phyloP scores from a whole-genome alignment of 2,329 filamentous ascomycete species.

The Lecanicillium sp. region DNA sequence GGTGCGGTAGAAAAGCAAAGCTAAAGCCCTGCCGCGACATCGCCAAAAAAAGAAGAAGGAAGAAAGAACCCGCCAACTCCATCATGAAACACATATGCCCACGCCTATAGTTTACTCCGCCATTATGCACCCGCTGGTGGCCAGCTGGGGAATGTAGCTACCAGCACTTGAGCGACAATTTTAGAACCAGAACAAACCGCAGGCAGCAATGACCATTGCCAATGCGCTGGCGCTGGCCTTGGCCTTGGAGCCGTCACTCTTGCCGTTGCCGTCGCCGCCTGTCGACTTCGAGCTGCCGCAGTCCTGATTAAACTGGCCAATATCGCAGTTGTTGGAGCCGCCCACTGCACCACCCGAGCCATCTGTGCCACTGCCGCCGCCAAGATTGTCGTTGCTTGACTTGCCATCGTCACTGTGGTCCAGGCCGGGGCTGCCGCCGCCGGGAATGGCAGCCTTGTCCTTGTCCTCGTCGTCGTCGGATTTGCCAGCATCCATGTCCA shows the following conservation, averaged over 20 bases:
- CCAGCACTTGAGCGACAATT: background rate
- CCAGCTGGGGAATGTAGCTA: too few relatives aligned
- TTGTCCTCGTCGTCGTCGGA: constrained; percentile 12
- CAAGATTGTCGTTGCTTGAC: constrained; percentile 7
- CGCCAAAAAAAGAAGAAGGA: too few relatives aligned
- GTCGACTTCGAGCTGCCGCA: constrained; percentile 17
- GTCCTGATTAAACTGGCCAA: constrained; percentile 31
- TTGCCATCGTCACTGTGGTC: constrained; percentile 15
- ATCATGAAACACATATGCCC: too few relatives aligned
- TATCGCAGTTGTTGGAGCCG: constrained; percentile 24
- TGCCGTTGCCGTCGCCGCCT: constrained; percentile 16
- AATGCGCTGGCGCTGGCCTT: constrained; percentile 25
- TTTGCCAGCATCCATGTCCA: constrained; percentile 53
- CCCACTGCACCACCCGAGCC: constrained; percentile 12
- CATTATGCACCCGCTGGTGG: too few relatives aligned
- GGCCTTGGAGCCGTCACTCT: constrained; percentile 22
- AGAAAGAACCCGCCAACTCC: too few relatives aligned
- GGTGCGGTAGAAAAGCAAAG: too few relatives aligned
- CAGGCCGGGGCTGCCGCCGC: constrained; percentile 18
- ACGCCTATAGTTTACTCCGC: too few relatives aligned
- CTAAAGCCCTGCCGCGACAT: too few relatives aligned
- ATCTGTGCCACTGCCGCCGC: constrained; percentile 13
- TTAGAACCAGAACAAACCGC: constrained; percentile 27
- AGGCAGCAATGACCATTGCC: constrained; percentile 28
- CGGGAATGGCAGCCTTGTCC: constrained; percentile 20